Evolutionary conservation across 257 asterid species (phyloP).

Genomic region (Petunia axillaris): DNA sequence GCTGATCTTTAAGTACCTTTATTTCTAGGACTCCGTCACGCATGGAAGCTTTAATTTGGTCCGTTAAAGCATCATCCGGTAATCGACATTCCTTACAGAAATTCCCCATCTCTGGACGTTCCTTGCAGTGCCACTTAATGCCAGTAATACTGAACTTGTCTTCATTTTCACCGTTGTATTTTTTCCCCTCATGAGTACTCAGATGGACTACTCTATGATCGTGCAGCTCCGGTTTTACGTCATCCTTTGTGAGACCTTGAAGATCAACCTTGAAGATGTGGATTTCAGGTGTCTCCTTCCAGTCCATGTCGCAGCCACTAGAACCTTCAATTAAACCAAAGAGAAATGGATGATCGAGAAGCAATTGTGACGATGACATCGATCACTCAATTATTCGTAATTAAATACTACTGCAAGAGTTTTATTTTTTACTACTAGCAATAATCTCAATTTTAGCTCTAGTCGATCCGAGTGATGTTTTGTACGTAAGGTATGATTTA

Average conservation of each 20-base stretch:
- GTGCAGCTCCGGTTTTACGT: constrained; percentile 54
- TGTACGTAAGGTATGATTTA: too few species aligned
- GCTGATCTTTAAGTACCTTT: constrained; percentile 44
- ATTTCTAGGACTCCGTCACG: constrained; percentile 51
- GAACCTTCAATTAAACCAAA: not conserved
- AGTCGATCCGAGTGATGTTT: too few species aligned
- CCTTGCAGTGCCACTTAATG: constrained; percentile 48
- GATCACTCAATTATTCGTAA: not conserved
- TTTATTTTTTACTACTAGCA: too few species aligned
- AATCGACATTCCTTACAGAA: constrained; percentile 44
- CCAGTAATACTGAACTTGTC: constrained; percentile 20
- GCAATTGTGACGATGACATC: not conserved
- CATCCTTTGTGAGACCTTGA: constrained; percentile 43
- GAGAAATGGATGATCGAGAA: not conserved
- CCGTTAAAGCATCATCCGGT: constrained; percentile 48
- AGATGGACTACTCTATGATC: constrained; percentile 40
- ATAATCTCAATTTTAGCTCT: too few species aligned
- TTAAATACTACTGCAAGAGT: too few species aligned
- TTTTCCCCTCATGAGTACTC: constrained; percentile 26
- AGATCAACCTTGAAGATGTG: constrained; percentile 50
- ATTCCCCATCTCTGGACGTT: constrained; percentile 30
- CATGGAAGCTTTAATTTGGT: constrained; percentile 47
- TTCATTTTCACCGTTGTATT: not conserved
- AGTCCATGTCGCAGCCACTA: constrained; percentile 37
- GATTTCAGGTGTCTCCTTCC: constrained; percentile 51